phyloP scores from a whole-genome alignment of 75 land plant species.

The Cryptomeria japonica region DNA sequence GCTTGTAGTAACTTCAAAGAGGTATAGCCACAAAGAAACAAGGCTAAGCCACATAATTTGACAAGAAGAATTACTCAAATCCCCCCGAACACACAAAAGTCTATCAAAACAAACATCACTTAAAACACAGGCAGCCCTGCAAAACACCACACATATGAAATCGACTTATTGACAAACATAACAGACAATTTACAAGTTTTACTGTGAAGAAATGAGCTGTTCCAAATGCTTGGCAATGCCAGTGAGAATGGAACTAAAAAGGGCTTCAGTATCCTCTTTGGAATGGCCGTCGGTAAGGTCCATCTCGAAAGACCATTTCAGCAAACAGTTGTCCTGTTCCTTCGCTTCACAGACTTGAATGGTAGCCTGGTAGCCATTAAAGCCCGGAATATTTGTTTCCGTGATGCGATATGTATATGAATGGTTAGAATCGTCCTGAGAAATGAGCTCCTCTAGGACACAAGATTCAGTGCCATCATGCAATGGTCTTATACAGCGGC shows the following conservation, averaged over 20 bases:
- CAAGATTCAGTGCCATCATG: background rate
- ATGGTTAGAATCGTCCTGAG: conserved; percentile 17
- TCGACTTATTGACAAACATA: too few species aligned
- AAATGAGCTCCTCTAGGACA: background rate
- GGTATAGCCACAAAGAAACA: too few species aligned
- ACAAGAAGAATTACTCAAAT: too few species aligned
- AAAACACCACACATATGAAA: too few species aligned
- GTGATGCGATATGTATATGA: conserved; percentile 24
- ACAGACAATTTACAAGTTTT: too few species aligned
- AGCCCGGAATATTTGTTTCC: conserved; percentile 27
- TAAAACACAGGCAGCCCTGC: too few species aligned
- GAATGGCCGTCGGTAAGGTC: conserved; percentile 23
- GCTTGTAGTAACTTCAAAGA: too few species aligned
- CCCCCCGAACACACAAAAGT: too few species aligned
- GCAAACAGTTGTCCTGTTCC: background rate
- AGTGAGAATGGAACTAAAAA: conserved; percentile 6
- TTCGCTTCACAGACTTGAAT: conserved; percentile 14
- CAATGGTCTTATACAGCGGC: background rate
- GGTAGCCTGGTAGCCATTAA: conserved; percentile 26
- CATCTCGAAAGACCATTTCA: conserved; percentile 20
- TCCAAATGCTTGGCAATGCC: conserved; percentile 26
- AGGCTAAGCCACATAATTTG: too few species aligned
- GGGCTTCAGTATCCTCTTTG: conserved; percentile 9
- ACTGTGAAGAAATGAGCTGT: background rate
- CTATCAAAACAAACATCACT: too few species aligned